Conservation (phyloP, 192 early-diverging fungal genomes). For the Funneliformis mosseae region DNA sequence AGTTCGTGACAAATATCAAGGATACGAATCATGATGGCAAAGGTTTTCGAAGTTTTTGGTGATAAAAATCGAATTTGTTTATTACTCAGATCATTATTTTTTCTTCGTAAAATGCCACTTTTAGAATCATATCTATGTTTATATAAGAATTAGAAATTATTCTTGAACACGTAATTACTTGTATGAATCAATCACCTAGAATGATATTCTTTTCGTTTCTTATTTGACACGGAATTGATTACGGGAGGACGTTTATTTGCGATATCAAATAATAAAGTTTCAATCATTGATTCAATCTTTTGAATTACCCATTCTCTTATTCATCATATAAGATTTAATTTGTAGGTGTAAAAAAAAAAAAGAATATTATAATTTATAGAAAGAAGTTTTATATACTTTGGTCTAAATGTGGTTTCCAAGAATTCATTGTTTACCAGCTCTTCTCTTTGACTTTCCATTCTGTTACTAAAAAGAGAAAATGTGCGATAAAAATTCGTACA, state of each 20-base stretch:
- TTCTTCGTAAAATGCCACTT: constrained; percentile 4
- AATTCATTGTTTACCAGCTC: neutral
- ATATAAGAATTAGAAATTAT: neutral
- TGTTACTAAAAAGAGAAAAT: neutral
- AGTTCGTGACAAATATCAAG: constrained; percentile 27
- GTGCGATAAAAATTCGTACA: neutral
- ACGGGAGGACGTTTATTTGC: neutral
- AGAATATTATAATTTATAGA: neutral
- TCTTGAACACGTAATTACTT: neutral
- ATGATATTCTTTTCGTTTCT: neutral
- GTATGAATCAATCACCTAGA: neutral
- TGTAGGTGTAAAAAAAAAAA: neutral
- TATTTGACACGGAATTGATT: neutral
- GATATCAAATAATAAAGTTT: neutral
- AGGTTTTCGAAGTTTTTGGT: neutral
- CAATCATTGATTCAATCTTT: neutral
- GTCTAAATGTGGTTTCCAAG: neutral
- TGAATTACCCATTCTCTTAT: neutral
- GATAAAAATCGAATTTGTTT: constrained; percentile 11
- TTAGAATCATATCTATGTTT: constrained; percentile 4
- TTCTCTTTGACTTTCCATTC: neutral
- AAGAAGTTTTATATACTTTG: neutral
- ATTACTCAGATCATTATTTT: neutral
- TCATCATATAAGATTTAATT: constrained; percentile 10
- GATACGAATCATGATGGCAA: constrained; percentile 13